Evolutionary conservation across 225 moss, liverwort and hornwort species (phyloP).

Genomic region (Sphagnum tenellum): DNA sequence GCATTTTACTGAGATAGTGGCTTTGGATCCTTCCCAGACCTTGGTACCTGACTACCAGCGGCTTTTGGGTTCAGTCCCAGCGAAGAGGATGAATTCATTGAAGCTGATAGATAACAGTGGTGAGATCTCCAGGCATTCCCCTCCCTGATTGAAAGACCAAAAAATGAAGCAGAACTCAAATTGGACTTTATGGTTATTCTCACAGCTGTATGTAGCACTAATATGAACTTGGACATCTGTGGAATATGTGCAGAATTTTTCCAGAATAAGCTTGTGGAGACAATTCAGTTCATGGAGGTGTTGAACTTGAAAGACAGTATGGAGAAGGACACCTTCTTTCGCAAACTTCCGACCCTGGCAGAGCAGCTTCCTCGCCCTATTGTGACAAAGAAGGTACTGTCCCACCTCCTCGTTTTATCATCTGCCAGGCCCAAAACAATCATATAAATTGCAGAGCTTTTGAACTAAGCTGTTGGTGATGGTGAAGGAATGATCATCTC

Average conservation of each 20-base stretch:
- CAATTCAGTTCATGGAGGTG: slow-evolving; percentile 93
- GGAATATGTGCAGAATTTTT: slow-evolving; percentile 62
- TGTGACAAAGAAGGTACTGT: slow-evolving; percentile 64
- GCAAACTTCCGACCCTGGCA: slow-evolving; percentile 76
- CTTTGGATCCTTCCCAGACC: slow-evolving; percentile 26
- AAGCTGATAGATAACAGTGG: slow-evolving; percentile 90
- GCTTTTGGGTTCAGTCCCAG: slow-evolving; percentile 70
- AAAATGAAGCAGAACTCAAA: too few species aligned
- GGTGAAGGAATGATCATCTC: too few species aligned
- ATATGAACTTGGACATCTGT: background rate
- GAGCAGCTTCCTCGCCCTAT: slow-evolving; percentile 86
- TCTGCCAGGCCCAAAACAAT: too few species aligned
- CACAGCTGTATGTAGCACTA: too few species aligned
- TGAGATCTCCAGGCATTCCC: slow-evolving; percentile 15
- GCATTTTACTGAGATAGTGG: background rate
- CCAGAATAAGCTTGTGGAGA: slow-evolving; percentile 90
- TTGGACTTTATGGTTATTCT: too few species aligned
- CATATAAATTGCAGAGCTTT: too few species aligned
- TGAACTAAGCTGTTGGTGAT: too few species aligned
- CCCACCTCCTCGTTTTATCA: background rate
- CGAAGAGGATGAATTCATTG: slow-evolving; percentile 80
- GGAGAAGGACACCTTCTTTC: slow-evolving; percentile 82
- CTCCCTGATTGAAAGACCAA: too few species aligned
- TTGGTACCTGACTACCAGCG: slow-evolving; percentile 90
- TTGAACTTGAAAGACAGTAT: slow-evolving; percentile 90